Percentiles rank a stretch among this genome's conserved stretches.
Conservation (phyloP, 345 rosid genomes). For the Ricinus communis region DNA sequence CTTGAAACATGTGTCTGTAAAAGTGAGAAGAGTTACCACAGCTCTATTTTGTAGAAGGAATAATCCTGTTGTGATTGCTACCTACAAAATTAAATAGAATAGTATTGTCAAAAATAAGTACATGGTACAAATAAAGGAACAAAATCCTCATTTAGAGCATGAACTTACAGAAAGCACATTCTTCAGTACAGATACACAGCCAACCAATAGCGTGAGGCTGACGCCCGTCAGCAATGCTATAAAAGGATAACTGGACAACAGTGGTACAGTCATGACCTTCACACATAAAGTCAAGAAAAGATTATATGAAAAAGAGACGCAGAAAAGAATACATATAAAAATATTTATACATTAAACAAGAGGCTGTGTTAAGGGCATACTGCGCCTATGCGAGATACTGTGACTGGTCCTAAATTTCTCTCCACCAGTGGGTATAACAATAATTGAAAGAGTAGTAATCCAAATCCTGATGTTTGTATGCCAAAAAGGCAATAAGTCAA, state of each 20-base stretch:
- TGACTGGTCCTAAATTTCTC: constrained; percentile 44
- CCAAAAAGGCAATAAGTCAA: neutral
- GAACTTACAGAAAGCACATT: constrained; percentile 48
- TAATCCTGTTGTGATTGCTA: constrained; percentile 50
- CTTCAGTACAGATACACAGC: constrained; percentile 45
- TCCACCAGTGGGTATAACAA: constrained; percentile 44
- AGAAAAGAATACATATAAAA: neutral
- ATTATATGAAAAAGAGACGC: neutral
- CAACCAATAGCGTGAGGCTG: constrained; percentile 33
- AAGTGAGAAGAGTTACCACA: constrained; percentile 39
- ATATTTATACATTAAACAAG: neutral
- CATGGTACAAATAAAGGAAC: neutral
- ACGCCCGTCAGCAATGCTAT: constrained; percentile 41
- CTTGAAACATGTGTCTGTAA: neutral
- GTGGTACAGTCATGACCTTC: constrained; percentile 41
- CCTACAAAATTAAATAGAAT: constrained; percentile 23
- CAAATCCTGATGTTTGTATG: constrained; percentile 34
- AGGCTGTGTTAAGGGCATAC: constrained; percentile 25
- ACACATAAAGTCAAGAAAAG: constrained; percentile 1
- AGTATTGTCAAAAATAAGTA: neutral
- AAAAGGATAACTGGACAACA: constrained; percentile 47
- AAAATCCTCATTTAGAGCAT: neutral
- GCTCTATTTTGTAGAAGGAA: constrained; percentile 54
- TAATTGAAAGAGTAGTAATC: constrained; percentile 52
- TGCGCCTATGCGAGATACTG: constrained; percentile 44